phyloP scores from a whole-genome alignment of 495 filamentous ascomycete species.

The Annulohypoxylon maeteangense region DNA sequence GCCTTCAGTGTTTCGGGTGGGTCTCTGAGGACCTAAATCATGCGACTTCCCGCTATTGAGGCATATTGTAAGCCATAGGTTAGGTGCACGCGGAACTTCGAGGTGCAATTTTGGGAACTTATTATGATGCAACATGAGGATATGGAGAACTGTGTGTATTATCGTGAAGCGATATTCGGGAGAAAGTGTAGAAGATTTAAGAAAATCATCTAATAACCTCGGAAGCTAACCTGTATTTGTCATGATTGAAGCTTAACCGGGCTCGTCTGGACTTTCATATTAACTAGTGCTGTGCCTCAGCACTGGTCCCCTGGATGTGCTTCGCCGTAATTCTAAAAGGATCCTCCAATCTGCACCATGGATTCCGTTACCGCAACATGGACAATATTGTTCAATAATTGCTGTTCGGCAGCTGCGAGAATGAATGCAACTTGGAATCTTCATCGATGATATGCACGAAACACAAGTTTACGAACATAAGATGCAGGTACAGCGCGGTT shows the following conservation, averaged over 20 bases:
- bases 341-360: neutral
- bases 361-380: neutral
- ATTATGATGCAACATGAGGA: no score
- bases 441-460: neutral
- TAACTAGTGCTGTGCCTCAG: neutral
- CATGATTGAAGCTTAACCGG: no score
- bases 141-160: no score
- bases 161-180: no score
- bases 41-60: no score
- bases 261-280: no score
- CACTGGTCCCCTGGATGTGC: neutral
- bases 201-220: neutral
- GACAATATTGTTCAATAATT: no score
- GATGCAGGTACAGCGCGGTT: neutral
- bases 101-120: no score
- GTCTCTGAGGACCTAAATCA: no score
- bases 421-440: neutral
- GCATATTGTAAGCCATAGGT: no score
- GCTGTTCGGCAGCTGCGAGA: neutral
- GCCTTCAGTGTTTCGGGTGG: neutral
- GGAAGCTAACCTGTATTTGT: neutral
- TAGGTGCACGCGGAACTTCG: no score
- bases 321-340: neutral
- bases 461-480: neutral
- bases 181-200: neutral